These are phyloP conservation scores for Cenchrus americanus DNA, from an alignment of 176 grass and related monocot species.

Conservation along the genomic window DNA sequence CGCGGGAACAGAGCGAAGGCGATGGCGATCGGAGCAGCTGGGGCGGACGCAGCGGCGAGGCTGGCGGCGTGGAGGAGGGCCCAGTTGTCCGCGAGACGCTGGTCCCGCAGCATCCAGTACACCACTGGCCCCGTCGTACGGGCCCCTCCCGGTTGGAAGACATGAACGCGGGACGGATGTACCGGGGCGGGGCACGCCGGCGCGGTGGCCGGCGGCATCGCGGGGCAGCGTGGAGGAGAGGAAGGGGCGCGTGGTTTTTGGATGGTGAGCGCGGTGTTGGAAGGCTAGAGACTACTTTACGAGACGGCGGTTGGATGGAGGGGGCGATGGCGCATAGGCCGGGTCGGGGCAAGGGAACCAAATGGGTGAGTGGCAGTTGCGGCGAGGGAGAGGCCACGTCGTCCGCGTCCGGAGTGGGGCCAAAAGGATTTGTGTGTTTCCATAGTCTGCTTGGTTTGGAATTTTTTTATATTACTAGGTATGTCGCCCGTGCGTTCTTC, in stretches of 20 bases:
- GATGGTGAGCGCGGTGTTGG: slow-evolving; percentile 22
- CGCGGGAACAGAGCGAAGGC: slow-evolving; percentile 67
- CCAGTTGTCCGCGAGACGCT: slow-evolving; percentile 90
- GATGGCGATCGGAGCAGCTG: slow-evolving; percentile 63
- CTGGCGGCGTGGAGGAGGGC: slow-evolving; percentile 77
- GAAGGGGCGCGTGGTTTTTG: neutral
- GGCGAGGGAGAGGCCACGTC: slow-evolving; percentile 29
- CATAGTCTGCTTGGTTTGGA: neutral
- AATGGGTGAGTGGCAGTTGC: neutral
- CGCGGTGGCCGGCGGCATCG: slow-evolving; percentile 33
- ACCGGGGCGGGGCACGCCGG: slow-evolving; percentile 19
- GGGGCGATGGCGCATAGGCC: neutral
- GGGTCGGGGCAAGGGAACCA: neutral
- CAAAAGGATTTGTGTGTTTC: neutral
- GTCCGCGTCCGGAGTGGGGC: neutral
- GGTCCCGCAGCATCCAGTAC: slow-evolving; percentile 98
- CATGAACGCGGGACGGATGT: slow-evolving; percentile 66
- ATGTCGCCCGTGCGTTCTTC: too few relatives aligned
- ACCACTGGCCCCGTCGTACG: slow-evolving; percentile 55
- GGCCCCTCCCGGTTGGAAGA: slow-evolving; percentile 47
- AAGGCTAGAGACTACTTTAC: neutral
- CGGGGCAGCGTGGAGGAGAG: slow-evolving; percentile 22
- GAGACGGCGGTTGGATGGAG: neutral
- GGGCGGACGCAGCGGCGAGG: slow-evolving; percentile 65
- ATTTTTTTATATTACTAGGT: too few relatives aligned